phyloP scores from a whole-genome alignment of 225 moss, liverwort and hornwort species.

The Antitrichia curtipendula region DNA sequence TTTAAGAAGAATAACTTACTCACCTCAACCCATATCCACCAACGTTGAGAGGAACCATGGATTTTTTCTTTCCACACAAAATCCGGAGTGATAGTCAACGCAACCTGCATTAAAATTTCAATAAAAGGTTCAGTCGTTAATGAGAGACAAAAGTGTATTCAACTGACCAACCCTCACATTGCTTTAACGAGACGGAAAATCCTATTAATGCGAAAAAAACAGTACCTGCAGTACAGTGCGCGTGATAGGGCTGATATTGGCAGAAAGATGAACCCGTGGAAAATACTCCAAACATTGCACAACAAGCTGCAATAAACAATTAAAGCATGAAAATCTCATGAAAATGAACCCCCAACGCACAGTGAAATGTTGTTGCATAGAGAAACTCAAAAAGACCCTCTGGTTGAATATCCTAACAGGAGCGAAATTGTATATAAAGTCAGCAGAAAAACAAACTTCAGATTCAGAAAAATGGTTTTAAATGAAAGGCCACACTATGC shows the following conservation, averaged over 20 bases:
- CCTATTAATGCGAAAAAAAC: background rate
- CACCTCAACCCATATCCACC: constrained; percentile 99
- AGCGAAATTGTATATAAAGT: background rate
- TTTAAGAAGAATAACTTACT: background rate
- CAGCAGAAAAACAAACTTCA: background rate
- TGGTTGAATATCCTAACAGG: background rate
- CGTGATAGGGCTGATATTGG: constrained; percentile 94
- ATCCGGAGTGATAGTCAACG: constrained; percentile 76
- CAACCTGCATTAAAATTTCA: constrained; percentile 32
- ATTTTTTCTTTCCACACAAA: constrained; percentile 95
- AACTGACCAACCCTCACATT: background rate
- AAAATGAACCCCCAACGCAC: background rate
- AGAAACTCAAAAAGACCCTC: background rate
- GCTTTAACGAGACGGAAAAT: background rate
- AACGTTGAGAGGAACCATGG: constrained; percentile 76
- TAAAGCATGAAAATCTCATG: background rate
- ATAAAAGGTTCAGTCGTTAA: background rate
- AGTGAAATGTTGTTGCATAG: background rate
- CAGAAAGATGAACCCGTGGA: constrained; percentile 69
- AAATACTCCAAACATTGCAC: constrained; percentile 73
- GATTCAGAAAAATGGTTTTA: background rate
- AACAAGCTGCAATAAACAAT: constrained; percentile 58
- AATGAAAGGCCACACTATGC: background rate
- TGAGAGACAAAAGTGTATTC: background rate
- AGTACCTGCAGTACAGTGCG: constrained; percentile 86